Evolutionary conservation across 1,284 basidiomycete genomes (phyloP), one percentile per base, ranked within the genome.

Genomic region (Leccinum griseonigrum): DNA sequence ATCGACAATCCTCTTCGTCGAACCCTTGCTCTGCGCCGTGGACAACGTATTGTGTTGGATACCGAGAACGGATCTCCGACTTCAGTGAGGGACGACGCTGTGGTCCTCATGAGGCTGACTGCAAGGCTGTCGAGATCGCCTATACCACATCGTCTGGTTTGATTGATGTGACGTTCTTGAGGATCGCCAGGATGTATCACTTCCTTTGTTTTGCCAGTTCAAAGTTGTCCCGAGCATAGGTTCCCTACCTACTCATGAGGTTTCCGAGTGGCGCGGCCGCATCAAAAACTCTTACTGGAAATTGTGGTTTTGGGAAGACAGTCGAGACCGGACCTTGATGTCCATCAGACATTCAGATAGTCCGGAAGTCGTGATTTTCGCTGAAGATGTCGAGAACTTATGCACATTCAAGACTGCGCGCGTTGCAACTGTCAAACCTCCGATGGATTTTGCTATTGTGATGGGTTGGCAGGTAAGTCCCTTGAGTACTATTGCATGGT

Each of bases 381-480:
- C 90, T 22, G 74, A 76, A 2, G 88, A 88, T 58, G 85, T 99
- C 34, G 92, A 97, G 76, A 83, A 84, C 31, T 99, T 99, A 84
- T 98, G 96, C 72, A 86, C 85, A 7, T 99, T 97, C 85, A 94
- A 95, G 83, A 81, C 84, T 29, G 86, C 79, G 5, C 84, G 93
- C 58, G 87, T 82, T 60, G 83, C 87, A 54, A 81, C 79, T 34
- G 85, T 94, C 38, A 86, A 90, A 70, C 94, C 94, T 1, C 97
- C 97, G 0, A 97, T 99, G 94, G 97, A 99, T 80, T 98, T 97
- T 73, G 95, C 95, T 60, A 99, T 99, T 72, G 96, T 98, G 62
- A 91, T 95, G 55, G 95, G 96, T 52, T 98, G 97, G 96, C 88
- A 95, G 87, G 93, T 93, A 72, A 67, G 87, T 77, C 54, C 5